Evolutionary conservation across 169 alveolate genomes (phyloP), one percentile per base, ranked within the genome.

Genomic region (Plasmodium fragile): DNA sequence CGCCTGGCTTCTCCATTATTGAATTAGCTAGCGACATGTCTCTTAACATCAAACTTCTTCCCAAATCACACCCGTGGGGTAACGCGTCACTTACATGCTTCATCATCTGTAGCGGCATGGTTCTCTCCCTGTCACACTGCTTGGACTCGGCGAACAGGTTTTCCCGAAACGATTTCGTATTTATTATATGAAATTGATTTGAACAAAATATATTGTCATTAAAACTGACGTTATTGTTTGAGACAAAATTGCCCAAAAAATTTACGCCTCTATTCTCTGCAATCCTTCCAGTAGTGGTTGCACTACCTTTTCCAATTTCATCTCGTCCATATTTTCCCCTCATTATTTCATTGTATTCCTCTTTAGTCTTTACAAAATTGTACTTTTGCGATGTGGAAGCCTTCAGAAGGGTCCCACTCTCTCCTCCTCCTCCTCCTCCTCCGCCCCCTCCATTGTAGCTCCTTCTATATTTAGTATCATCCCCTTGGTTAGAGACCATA

Each of bases 301-400:
- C 52, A 30, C 30, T 69, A 30, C 28, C 49, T 69, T 55, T 65
- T 18, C 25, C 25, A 11, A 59, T 11, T n/a, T 45, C 93, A 2
- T 65, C 41, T 53, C 22, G 30, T 3, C 18, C 72, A 52, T 30
- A 36, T 30, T 49, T 78, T 18, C 49, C 84, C 49, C 79, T 71
- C 6, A 89, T 39, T 80, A 89, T 78, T 34, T 75, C 69, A 16
- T 53, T 69, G 45, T 89, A 89, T 41, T 89, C 78, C 32, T 77
- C 90, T 32, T 89, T 70, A 5, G 91, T 89, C 70, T 89, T 89
- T 59, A 89, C 36, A 78, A 89, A 89, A n/a, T 80, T 89, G 75
- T 78, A 59, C 36, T 89, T 89, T 30, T 89, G 13, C 22, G 94
- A 89, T 4, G 53, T 39, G 41, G 39, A 39, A 55, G 36, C 18